These are phyloP conservation scores for Scedosporium aurantiacum DNA, from an alignment of 2,329 filamentous ascomycete species.

Conservation along the genomic window DNA sequence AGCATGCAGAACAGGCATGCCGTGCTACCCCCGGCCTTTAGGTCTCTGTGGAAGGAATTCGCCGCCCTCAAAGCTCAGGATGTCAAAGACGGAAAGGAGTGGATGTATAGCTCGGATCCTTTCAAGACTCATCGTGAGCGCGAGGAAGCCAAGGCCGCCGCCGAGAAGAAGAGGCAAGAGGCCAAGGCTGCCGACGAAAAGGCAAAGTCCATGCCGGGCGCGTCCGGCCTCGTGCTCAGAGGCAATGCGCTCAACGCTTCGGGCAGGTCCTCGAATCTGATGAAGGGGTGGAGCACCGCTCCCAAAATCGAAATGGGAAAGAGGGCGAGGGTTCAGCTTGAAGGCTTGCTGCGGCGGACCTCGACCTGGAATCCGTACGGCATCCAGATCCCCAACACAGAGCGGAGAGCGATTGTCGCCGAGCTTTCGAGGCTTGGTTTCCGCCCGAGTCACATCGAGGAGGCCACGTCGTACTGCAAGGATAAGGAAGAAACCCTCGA, in stretches of 20 bases:
- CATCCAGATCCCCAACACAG: slow-evolving; percentile 48
- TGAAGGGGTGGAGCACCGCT: slow-evolving; percentile 71
- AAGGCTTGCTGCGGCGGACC: slow-evolving; percentile 65
- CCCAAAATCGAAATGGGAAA: slow-evolving; percentile 91
- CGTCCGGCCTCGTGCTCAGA: slow-evolving; percentile 32
- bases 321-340: slow-evolving; percentile 66
- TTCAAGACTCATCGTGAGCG: slow-evolving; percentile 72
- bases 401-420: slow-evolving; percentile 51
- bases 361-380: slow-evolving; percentile 80
- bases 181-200: slow-evolving; percentile 57
- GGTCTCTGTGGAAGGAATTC: slow-evolving; percentile 86
- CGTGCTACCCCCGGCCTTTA: slow-evolving; percentile 84
- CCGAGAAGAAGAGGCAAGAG: slow-evolving; percentile 71
- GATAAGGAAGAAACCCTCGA: slow-evolving; percentile 87
- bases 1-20: slow-evolving; percentile 95
- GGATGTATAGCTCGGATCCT: slow-evolving; percentile 94
- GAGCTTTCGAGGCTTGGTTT: slow-evolving; percentile 76
- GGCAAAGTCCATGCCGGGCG: slow-evolving; percentile 51
- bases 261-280: slow-evolving; percentile 28
- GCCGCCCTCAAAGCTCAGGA: slow-evolving; percentile 72
- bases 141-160: slow-evolving; percentile 63
- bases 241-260: slow-evolving; percentile 1
- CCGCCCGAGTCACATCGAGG: slow-evolving; percentile 76
- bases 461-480: slow-evolving; percentile 79
- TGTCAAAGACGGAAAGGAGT: slow-evolving; percentile 61